Evolutionary conservation across 2,329 filamentous ascomycete genomes (phyloP).

Genomic region (Penicillium aurantiogriseum): DNA sequence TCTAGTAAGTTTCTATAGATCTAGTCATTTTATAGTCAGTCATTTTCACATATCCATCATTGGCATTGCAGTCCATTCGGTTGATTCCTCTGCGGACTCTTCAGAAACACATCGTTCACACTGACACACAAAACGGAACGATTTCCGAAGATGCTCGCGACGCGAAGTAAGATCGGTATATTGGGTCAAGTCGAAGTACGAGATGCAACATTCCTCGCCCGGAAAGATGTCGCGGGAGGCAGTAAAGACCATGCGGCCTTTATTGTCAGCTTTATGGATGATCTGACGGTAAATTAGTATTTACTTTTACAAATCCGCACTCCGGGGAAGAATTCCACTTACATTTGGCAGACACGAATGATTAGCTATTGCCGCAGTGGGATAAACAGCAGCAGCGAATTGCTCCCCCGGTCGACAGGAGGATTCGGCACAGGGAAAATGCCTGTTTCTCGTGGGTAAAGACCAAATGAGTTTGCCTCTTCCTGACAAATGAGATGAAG

Average conservation of each 20-base stretch:
- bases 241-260: slow-evolving; percentile 33
- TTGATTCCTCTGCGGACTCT: slow-evolving; percentile 13
- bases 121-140: slow-evolving; percentile 31
- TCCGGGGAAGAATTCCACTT: background rate
- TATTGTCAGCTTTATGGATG: slow-evolving; percentile 31
- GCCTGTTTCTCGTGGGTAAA: slow-evolving; percentile 27
- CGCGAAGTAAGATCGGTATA: slow-evolving; percentile 20
- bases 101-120: slow-evolving; percentile 29
- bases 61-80: slow-evolving; percentile 23
- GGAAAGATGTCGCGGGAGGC: slow-evolving; percentile 28
- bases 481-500: slow-evolving; percentile 28
- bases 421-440: slow-evolving; percentile 13
- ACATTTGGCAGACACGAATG: slow-evolving; percentile 28
- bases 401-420: slow-evolving; percentile 21
- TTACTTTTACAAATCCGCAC: background rate
- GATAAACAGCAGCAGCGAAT: slow-evolving; percentile 26
- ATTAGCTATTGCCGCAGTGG: slow-evolving; percentile 25
- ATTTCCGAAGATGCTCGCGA: slow-evolving; percentile 25
- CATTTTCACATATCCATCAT: slow-evolving; percentile 12
- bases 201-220: slow-evolving; percentile 36
- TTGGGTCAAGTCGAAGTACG: slow-evolving; percentile 33
- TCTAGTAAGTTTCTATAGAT: background rate
- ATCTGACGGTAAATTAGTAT: slow-evolving; percentile 20
- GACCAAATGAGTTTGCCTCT: slow-evolving; percentile 28
- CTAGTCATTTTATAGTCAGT: background rate